Evolutionary conservation across 805 yeast genomes (phyloP).

Genomic region (Kodamaea sagamina): DNA sequence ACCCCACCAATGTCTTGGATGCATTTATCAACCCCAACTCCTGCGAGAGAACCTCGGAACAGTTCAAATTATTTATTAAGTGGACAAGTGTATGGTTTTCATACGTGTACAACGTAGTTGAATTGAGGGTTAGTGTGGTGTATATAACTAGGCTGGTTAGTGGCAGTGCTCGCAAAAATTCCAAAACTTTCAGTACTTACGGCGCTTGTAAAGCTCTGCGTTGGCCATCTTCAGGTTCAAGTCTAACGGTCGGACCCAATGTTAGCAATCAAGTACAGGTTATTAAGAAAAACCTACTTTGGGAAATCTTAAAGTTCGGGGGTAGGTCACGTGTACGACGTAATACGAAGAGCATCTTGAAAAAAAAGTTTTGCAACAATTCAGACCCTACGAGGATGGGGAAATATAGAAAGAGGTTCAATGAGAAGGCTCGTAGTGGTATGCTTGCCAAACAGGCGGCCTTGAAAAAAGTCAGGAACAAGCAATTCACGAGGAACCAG

Average conservation of each 20-base stretch:
- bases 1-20: constrained; percentile 43
- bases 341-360: background rate
- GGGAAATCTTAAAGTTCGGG: background rate
- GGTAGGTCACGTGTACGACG: background rate
- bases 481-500: constrained; percentile 58
- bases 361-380: background rate
- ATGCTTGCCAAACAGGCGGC: constrained; percentile 78
- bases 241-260: background rate
- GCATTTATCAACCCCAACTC: constrained; percentile 58
- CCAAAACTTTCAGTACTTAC: constrained; percentile 20
- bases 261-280: too few species aligned
- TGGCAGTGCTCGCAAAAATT: background rate
- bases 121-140: constrained; percentile 53
- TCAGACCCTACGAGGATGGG: constrained; percentile 55
- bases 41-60: constrained; percentile 54
- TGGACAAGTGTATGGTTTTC: constrained; percentile 50
- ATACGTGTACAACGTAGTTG: constrained; percentile 60
- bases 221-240: constrained; percentile 17
- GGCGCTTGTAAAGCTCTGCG: constrained; percentile 23
- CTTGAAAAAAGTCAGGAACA: constrained; percentile 65
- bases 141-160: constrained; percentile 40
- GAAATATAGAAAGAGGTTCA: constrained; percentile 75
- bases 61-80: constrained; percentile 46
- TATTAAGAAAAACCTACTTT: too few species aligned
- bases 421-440: constrained; percentile 84